Evolutionary conservation across 1,139 yeast species (phyloP).

Genomic region (Hanseniaspora gamundiae): DNA sequence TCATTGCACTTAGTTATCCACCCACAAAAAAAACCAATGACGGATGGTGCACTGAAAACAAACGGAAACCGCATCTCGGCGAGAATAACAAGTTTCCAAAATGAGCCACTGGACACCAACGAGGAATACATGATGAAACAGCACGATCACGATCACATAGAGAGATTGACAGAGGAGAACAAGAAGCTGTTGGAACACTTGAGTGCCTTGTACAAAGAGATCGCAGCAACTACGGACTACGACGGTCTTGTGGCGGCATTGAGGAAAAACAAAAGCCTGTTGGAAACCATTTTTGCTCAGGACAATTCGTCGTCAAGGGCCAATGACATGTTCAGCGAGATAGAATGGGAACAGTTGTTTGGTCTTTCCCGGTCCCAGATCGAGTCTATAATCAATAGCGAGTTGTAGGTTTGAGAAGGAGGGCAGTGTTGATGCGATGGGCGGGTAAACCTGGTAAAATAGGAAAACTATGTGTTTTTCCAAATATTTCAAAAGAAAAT

Average conservation of each 20-base stretch:
- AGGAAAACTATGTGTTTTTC: too few relatives aligned
- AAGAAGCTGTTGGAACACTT: constrained; percentile 16
- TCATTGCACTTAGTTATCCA: too few relatives aligned
- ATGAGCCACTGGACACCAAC: not conserved
- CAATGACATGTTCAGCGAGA: not conserved
- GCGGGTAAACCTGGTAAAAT: too few relatives aligned
- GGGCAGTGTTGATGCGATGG: too few relatives aligned
- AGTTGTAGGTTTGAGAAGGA: too few relatives aligned
- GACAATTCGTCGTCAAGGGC: not conserved
- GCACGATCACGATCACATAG: constrained; percentile 16
- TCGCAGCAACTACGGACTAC: constrained; percentile 20
- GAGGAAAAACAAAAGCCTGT: constrained; percentile 15
- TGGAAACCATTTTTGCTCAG: constrained; percentile 6
- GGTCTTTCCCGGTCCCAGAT: not conserved
- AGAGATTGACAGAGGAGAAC: constrained; percentile 12
- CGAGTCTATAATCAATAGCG: not conserved
- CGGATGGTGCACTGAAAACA: not conserved
- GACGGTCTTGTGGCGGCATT: constrained; percentile 22
- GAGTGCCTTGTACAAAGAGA: constrained; percentile 16
- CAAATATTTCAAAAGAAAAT: too few relatives aligned
- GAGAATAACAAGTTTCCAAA: not conserved
- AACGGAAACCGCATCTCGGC: not conserved
- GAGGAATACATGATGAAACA: constrained; percentile 15
- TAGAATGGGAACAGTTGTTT: not conserved
- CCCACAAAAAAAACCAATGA: not conserved